These are phyloP conservation scores for Solanum bulbocastanum DNA, from an alignment of 257 asterid species.

Conservation along the genomic window DNA sequence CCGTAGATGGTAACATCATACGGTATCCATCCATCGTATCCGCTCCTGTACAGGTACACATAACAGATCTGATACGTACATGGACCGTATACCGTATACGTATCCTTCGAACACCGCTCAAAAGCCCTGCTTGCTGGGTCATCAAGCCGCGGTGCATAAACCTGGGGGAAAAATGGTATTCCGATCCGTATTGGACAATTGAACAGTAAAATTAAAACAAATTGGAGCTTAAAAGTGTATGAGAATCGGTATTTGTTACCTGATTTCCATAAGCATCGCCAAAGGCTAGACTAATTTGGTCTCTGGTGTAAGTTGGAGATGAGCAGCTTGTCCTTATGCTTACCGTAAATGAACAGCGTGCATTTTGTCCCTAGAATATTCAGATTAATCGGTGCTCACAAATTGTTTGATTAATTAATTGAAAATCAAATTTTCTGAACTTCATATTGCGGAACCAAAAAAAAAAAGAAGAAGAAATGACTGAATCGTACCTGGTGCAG, in stretches of 20 bases:
- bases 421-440: not conserved
- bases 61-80: slow-evolving; percentile 90
- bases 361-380: not conserved
- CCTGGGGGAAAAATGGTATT: slow-evolving; percentile 24
- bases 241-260: slow-evolving; percentile 15
- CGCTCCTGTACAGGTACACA: slow-evolving; percentile 79
- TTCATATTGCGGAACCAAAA: not conserved
- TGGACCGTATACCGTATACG: slow-evolving; percentile 59
- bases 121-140: slow-evolving; percentile 58
- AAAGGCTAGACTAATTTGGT: slow-evolving; percentile 75
- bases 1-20: slow-evolving; percentile 57
- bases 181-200: not conserved
- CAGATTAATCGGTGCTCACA: not conserved
- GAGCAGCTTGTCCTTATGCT: slow-evolving; percentile 74
- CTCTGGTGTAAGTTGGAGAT: slow-evolving; percentile 61
- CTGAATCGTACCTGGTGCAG: not conserved
- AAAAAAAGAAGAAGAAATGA: not conserved
- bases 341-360: slow-evolving; percentile 55
- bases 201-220: not conserved
- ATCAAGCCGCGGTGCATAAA: slow-evolving; percentile 78
- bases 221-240: not conserved
- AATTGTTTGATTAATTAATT: not conserved
- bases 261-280: slow-evolving; percentile 98
- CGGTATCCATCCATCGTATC: slow-evolving; percentile 89
- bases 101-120: slow-evolving; percentile 75